Base-by-base conservation (phyloP, 148 eudicot species). In the Silene uniflora region DNA sequence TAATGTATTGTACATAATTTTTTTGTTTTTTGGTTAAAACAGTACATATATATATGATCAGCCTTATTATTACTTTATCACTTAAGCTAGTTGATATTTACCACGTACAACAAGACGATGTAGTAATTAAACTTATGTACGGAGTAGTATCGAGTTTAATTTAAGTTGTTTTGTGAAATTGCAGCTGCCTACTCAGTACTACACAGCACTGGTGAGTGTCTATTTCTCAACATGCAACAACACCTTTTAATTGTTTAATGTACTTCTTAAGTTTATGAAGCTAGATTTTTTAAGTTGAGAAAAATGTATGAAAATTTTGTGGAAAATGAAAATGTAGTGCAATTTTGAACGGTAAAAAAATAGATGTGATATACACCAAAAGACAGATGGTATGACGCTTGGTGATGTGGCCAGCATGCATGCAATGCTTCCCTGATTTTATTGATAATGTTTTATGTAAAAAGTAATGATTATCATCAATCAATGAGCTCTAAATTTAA, bases 121-220 rank as follows among this genome's bases (percentile, higher is more conserved):
- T n/a, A n/a, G n/a, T n/a, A n/a, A n/a, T n/a, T n/a, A n/a, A n/a
- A n/a, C n/a, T n/a, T n/a, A n/a, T n/a, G n/a, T n/a, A n/a, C n/a
- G n/a, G n/a, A n/a, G n/a, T n/a, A n/a, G n/a, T n/a, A n/a, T n/a
- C n/a, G n/a, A n/a, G n/a, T n/a, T 71, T 77, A 23, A 47, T 47
- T 6, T 77, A 25, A 59, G 72, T 73, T 60, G 62, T 22, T 69
- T 22, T 72, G 71, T 75, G 73, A 6, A 75, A 29, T 78, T 88
- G 90, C 92, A 95, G 99, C 82, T 95, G 87, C 98, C 99, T 25
- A 95, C 99, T 44, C 98, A 95, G 75, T 83, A 78, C 80, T 95
- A 95, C 81, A 95, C 99, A 17, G 99, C 98, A 47, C 72, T 87
- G 92, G 99, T 95, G 75, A 90, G 84, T 78, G 11, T 64, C 10